These are phyloP conservation scores for Xylariaceae sp. DNA, from an alignment of 2,329 filamentous ascomycete species.

Conservation along the genomic window DNA sequence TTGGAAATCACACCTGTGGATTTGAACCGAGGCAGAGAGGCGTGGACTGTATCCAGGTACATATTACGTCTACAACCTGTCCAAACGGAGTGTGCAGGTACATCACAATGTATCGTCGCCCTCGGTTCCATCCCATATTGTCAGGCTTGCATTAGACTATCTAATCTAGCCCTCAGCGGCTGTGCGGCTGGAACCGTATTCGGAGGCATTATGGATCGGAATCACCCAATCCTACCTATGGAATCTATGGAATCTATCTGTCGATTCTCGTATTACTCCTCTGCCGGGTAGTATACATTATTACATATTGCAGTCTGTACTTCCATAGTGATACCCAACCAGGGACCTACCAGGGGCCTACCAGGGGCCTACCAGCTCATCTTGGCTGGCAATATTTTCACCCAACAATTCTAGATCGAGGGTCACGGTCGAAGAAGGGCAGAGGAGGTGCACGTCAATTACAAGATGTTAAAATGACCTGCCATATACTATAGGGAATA, in stretches of 20 bases:
- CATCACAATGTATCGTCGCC: slow-evolving; percentile 7
- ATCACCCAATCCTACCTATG: slow-evolving; percentile 9
- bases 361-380: slow-evolving; percentile 7
- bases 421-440: neutral
- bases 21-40: neutral
- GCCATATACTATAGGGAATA: neutral
- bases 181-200: neutral
- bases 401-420: neutral
- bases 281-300: neutral
- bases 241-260: slow-evolving; percentile 1
- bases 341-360: slow-evolving; percentile 4
- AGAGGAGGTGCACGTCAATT: neutral
- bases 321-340: slow-evolving; percentile 3
- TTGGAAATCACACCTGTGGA: slow-evolving; percentile 12
- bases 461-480: neutral
- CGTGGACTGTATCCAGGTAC: slow-evolving; percentile 1
- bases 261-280: slow-evolving; percentile 16
- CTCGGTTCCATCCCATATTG: slow-evolving; percentile 10
- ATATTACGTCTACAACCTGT: neutral
- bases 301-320: neutral
- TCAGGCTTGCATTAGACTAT: slow-evolving; percentile 19
- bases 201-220: slow-evolving; percentile 10
- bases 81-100: neutral
- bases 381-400: neutral
- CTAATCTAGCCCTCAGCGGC: slow-evolving; percentile 13